Base-by-base conservation (phyloP, 805 yeast species). In the Yamadazyma philogaea region DNA sequence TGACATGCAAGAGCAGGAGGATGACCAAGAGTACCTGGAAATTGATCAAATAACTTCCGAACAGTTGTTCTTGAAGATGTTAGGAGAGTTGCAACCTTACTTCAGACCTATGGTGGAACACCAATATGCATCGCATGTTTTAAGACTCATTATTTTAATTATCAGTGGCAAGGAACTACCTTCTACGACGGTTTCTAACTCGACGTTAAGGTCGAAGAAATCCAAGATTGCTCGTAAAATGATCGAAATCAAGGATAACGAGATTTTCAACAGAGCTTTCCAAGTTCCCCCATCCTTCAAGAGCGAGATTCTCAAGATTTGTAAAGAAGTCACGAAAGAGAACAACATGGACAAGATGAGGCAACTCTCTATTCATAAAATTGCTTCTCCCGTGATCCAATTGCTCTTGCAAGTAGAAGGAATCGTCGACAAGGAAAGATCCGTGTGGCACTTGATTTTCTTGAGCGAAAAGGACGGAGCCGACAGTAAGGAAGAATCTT, bases 151-250 rank as follows among this genome's bases (percentile, higher is more conserved):
- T 6, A 65, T 93, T 22, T 66, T 89, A 40, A 75, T 89, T 11
- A 61, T 88, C 26, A 72, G 93, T 2, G 96, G 96, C 3, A 82
- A 82, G 52, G 82, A 81, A 42, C 64, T 89, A 42, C 93, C 96
- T 14, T 81, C 90, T 4, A 66, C 89, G 0, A 77, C 83, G 1
- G 73, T 73, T 55, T 74, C 82, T 19, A 81, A 81, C 56, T 84
- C 90, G 0, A 77, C 84, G 5, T 70, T 88, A 50, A 77, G 98
- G 58, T 84, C 95, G 21, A 88, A 87, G 57, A 84, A 75, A 64
- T 85, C 88, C 39, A 89, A 79, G 63, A 84, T 81, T 62, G 96
- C 97, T 6, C 80, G 98, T 61, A 89, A 89, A 59, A 87, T 87
- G 95, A 87, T 88, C 55, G 93, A 86, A 52, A 82, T 88, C 34